Base-by-base conservation (phyloP, 768 basidiomycete genomes). In the Gymnopilus junonius region DNA sequence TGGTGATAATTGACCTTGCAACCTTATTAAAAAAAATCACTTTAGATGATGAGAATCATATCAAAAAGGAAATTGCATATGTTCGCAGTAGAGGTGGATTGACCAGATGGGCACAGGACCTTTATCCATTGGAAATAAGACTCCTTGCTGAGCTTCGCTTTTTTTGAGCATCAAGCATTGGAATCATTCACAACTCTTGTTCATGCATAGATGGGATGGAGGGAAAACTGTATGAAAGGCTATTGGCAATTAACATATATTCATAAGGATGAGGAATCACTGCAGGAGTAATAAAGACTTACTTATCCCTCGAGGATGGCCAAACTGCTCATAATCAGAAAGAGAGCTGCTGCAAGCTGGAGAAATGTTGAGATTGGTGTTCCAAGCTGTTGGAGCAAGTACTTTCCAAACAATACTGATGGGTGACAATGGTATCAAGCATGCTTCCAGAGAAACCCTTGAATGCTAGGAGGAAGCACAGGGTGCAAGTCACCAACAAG, bases 1-100 rank as follows among this genome's bases (percentile, higher is more conserved):
- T 58, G 48, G 35, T 68, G 62, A 42, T 68, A 68, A 32, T 25
- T 51, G 17, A 51, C 29, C 4, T 51, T 51, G 50, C 50, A 51
- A 32, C 14, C 50, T 51, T 27, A 31, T 42, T 42, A 17, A 15
- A 6, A 42, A 17, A 51, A 14, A 14, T 23, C 8, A 29, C 8
- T 5, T 29, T 8, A 29, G 15, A 15, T 51, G 15, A 17, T 8
- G 14, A n/a, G n/a, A n/a, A n/a, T n/a, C n/a, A n/a, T 31, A 15
- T 17, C 27, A 8, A 8, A 8, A 7, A 20, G 14, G 50, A 31
- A n/a, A 48, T 10, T 8, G 50, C 50, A 4, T 17, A 32, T 12
- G 8, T 29, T 51, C 50, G 14, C 50, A 51, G 8, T 31, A 10
- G 15, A 51, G 50, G 31, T 51, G 27, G 8, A 51, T 3, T n/a